Base-by-base conservation (phyloP, 2,329 filamentous ascomycete species). In the Cercospora zeae-maydis region DNA sequence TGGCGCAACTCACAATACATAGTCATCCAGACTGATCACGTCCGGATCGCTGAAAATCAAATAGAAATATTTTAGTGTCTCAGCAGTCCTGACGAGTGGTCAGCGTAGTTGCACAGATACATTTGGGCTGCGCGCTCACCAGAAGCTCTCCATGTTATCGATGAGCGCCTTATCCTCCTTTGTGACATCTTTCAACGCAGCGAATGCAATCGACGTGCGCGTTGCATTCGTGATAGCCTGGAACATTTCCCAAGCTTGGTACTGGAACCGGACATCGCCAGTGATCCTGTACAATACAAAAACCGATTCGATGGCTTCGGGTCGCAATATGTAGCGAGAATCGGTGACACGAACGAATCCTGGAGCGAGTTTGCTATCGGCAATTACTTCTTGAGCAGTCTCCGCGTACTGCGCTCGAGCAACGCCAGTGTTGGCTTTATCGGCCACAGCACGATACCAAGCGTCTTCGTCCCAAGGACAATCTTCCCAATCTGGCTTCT, bases 281-380 rank as follows among this genome's bases (percentile, higher is more conserved):
- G 89, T 92, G 62, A 91, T 81, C 60, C 89, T 85, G 74, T 88
- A 91, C 80, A 93, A 85, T 72, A 92, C 84, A 75, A 91, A 93
- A 2, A 95, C 84, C 7, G 86, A 89, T 78, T 93, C 90, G 58
- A 93, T 91, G 1, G 90, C 90, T 76, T 93, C 90, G 21, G 90
- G 90, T n/a, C 88, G 83, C 49, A 91, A 80, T 36, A 90, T 84
- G 72, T 90, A 91, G 61, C 83, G 81, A 56, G 79, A 76, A 63
- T 88, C 84, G 49, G 78, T 75, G 54, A 88, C 80, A 21, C 78
- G 78, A 1, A 82, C 78, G 73, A 88, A 84, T 19, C 87, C 87
- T 7, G 76, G 78, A 7, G 83, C 81, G 4, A 88, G 70, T 7
- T 78, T 78, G 72, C 73, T 83, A 70, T 76, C 73, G 55, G 75